Conservation (phyloP, 805 yeast genomes). For the Wickerhamiella bombiphila region DNA sequence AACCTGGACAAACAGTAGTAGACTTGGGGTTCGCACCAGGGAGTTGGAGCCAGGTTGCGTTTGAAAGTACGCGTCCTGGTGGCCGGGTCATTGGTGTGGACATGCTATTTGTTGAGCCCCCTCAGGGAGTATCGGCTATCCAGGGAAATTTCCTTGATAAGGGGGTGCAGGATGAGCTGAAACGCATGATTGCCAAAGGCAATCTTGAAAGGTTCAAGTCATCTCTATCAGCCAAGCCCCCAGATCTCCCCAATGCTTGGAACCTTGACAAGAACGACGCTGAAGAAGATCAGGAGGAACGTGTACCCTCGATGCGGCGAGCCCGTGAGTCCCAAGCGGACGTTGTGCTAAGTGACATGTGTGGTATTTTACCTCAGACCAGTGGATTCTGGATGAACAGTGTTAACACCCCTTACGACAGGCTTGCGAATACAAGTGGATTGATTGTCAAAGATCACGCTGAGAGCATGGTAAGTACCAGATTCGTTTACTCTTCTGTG, state of each 20-base stretch:
- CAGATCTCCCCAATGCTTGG: conserved; percentile 15
- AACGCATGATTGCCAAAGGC: conserved; percentile 17
- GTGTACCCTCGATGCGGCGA: conserved; percentile 19
- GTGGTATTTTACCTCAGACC: conserved; percentile 41
- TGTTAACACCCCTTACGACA: conserved; percentile 64
- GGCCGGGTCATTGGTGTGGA: conserved; percentile 71
- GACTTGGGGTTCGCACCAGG: conserved; percentile 90
- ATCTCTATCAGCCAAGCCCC: neutral
- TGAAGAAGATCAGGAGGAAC: conserved; percentile 16
- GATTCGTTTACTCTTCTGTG: too few species aligned
- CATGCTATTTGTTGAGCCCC: conserved; percentile 63
- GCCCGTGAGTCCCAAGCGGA: conserved; percentile 32
- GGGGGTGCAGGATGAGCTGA: conserved; percentile 25
- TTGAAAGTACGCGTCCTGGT: conserved; percentile 32
- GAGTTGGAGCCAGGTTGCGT: conserved; percentile 83
- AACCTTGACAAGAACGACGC: too few species aligned
- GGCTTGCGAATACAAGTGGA: conserved; percentile 93
- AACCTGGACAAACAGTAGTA: conserved; percentile 44
- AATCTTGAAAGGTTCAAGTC: conserved; percentile 17
- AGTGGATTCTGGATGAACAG: conserved; percentile 42
- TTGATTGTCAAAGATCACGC: conserved; percentile 65
- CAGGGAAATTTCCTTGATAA: conserved; percentile 76
- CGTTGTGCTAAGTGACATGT: conserved; percentile 68
- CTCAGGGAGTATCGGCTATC: conserved; percentile 59
- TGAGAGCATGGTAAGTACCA: conserved; percentile 50